Evolutionary conservation across 768 basidiomycete species (phyloP), one percentile per base, ranked within the genome.

Genomic region (Harrya chromipes): DNA sequence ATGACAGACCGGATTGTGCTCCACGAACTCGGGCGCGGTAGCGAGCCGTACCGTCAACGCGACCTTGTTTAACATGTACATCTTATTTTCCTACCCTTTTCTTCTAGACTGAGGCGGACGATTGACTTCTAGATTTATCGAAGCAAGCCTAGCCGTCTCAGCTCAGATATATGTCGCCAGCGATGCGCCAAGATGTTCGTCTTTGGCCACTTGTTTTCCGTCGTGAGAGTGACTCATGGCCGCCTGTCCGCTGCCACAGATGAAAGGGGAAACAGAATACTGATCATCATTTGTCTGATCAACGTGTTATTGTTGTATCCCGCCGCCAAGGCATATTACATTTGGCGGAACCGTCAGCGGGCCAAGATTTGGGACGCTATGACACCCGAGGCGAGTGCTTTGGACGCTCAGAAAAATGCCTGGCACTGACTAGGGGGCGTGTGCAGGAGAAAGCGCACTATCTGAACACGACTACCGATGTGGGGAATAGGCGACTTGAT

Each of bases 41-140:
- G 79, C 81, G 6, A 79, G 78, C 48, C 70, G 81, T 14, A 82
- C 81, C 0, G 80, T 82, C 41, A 81, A 80, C 46, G 80, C 78
- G 0, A 81, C 81, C 1, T 40, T 83, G 40, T 82, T 81, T 53
- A 82, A 81, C 59, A 82, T 81, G 79, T 71, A 7, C 6, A 14
- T 33, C 14, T 16, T 7, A 3, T 6, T 16, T 16, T 14, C 14
- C 16, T 7, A 16, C 14, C 33, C 33, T 14, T 14, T 33, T 14
- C n/a, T 6, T 33, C 33, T 16, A 16, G 13, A 16, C 33, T 33
- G 33, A 33, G 6, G 33, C 16, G 14, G 31, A 31, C 13, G 33
- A 33, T 16, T 6, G 14, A 16, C 5, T 27, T 33, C 37, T n/a
- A 70, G 65, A 67, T 74, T 77, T 43, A 70, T 74, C 7, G 77